phyloP scores from a whole-genome alignment of 2,329 filamentous ascomycete genomes.

The Epichloe typhina region DNA sequence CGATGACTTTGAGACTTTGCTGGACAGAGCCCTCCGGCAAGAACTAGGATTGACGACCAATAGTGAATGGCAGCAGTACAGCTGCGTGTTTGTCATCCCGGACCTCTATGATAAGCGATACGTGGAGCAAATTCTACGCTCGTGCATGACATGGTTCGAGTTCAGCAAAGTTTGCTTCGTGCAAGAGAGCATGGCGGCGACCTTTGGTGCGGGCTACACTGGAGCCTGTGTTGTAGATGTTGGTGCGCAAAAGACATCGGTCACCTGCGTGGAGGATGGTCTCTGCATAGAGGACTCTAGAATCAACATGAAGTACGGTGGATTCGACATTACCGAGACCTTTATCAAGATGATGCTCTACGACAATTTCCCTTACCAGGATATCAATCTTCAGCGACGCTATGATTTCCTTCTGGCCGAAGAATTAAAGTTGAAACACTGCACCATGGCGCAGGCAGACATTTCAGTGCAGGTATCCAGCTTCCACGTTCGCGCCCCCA shows the following conservation, averaged over 20 bases:
- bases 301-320: conserved; percentile 89
- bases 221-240: conserved; percentile 92
- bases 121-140: conserved; percentile 70
- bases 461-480: conserved; percentile 80
- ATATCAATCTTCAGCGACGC: conserved; percentile 79
- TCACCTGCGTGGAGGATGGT: conserved; percentile 93
- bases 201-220: conserved; percentile 89
- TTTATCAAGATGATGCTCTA: conserved; percentile 98
- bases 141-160: conserved; percentile 78
- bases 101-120: conserved; percentile 94
- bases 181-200: conserved; percentile 88
- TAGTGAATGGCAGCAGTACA: conserved; percentile 79
- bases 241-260: conserved; percentile 85
- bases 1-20: conserved; percentile 73
- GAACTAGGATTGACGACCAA: conserved; percentile 68
- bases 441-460: conserved; percentile 79
- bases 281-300: conserved; percentile 90
- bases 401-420: conserved; percentile 92
- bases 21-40: conserved; percentile 76
- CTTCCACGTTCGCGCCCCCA: conserved; percentile 80
- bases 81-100: conserved; percentile 92
- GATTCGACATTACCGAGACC: conserved; percentile 81
- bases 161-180: conserved; percentile 87
- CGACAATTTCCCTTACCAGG: conserved; percentile 88
- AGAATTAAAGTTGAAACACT: conserved; percentile 87